A percentile compares a stretch with the other conserved stretches of the same genome.
phyloP scores from a whole-genome alignment of 164 flowering plant species.

The Buxus sempervirens region DNA sequence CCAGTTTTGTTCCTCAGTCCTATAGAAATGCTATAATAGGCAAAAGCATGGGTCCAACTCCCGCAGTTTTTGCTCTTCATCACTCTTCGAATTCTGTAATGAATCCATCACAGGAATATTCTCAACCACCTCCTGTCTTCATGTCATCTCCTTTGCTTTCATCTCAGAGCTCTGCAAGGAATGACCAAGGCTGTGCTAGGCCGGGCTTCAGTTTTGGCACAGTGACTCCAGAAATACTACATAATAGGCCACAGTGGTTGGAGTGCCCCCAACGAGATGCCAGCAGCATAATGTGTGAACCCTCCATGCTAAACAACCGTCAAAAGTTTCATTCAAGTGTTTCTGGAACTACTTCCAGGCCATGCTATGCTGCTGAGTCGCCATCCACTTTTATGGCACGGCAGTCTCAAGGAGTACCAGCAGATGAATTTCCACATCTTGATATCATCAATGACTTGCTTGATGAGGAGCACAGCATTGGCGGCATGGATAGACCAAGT shows the following conservation, averaged over 20 bases:
- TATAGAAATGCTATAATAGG: constrained; percentile 86
- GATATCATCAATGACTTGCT: constrained; percentile 91
- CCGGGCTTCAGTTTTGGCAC: constrained; percentile 56
- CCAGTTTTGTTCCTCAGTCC: constrained; percentile 63
- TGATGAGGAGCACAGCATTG: constrained; percentile 66
- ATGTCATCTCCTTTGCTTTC: constrained; percentile 26
- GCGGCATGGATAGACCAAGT: constrained; percentile 23
- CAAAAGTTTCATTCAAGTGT: constrained; percentile 33
- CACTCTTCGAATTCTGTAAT: constrained; percentile 34
- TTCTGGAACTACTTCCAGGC: constrained; percentile 25
- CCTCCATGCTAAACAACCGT: constrained; percentile 24
- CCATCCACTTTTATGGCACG: constrained; percentile 41
- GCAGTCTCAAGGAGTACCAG: constrained; percentile 38
- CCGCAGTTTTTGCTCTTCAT: constrained; percentile 32
- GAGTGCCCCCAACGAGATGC: constrained; percentile 39
- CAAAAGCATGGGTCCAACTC: constrained; percentile 35
- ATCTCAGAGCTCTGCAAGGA: constrained; percentile 39
- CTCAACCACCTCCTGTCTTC: constrained; percentile 34
- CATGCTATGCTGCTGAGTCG: constrained; percentile 31
- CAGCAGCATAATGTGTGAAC: constrained; percentile 22
- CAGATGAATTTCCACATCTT: constrained; percentile 92
- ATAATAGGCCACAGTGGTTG: constrained; percentile 48
- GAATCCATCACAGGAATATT: constrained; percentile 29
- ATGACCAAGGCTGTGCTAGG: constrained; percentile 29
- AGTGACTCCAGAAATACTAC: constrained; percentile 35